These are phyloP conservation scores for Penicillium sumatraense DNA, from an alignment of 2,329 filamentous ascomycete species.

Conservation along the genomic window DNA sequence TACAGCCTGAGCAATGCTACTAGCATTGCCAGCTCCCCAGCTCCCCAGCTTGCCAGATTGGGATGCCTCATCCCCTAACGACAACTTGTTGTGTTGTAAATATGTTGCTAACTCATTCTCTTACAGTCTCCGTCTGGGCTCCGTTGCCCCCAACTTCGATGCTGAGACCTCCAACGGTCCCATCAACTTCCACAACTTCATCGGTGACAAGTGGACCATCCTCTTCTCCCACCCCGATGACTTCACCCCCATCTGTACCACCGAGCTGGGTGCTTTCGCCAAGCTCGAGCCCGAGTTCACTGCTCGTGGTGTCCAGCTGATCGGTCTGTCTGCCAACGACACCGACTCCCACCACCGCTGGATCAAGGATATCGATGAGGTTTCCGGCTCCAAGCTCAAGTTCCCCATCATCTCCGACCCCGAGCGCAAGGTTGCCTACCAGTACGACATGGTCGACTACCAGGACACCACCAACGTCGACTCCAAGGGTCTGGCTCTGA, in stretches of 20 bases:
- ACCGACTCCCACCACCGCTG: slow-evolving; percentile 81
- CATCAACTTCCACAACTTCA: slow-evolving; percentile 74
- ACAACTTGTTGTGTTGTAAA: not conserved
- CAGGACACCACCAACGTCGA: slow-evolving; percentile 83
- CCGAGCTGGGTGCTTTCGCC: slow-evolving; percentile 91
- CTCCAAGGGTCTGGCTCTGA: slow-evolving; percentile 75
- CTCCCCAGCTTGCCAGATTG: not conserved
- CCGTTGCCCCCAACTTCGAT: slow-evolving; percentile 70
- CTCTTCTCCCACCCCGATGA: slow-evolving; percentile 76
- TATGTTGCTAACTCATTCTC: slow-evolving; percentile 10
- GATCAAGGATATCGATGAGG: slow-evolving; percentile 87
- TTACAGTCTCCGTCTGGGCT: slow-evolving; percentile 65
- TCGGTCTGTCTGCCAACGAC: slow-evolving; percentile 84
- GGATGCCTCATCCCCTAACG: too few species aligned
- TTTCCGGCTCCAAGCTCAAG: slow-evolving; percentile 69
- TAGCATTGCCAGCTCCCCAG: not conserved
- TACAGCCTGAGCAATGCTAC: not conserved
- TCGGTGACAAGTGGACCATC: slow-evolving; percentile 71
- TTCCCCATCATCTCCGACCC: slow-evolving; percentile 86
- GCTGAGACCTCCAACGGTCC: slow-evolving; percentile 68
- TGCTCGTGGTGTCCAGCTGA: slow-evolving; percentile 86
- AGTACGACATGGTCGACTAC: slow-evolving; percentile 84
- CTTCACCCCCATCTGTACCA: slow-evolving; percentile 95
- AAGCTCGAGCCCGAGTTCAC: slow-evolving; percentile 89
- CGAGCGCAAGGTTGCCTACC: slow-evolving; percentile 74